These are phyloP conservation scores for Oenanthe javanica DNA, from an alignment of 140 eudicot species.

Conservation along the genomic window DNA sequence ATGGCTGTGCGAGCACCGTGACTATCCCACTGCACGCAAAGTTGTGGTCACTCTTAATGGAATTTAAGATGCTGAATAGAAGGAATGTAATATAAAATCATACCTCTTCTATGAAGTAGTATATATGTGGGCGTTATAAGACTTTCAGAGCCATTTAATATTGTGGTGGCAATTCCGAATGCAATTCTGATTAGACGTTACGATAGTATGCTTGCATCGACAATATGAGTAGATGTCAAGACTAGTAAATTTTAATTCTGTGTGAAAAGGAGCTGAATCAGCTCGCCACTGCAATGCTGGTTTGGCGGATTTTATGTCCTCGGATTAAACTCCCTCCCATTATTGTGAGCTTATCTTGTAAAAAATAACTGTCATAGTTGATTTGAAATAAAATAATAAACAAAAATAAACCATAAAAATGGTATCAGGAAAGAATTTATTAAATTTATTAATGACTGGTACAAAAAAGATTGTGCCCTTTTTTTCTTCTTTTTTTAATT, in stretches of 20 bases:
- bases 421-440: not conserved
- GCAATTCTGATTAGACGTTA: not conserved
- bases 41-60: conserved; percentile 91
- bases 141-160: too few species aligned
- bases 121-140: not conserved
- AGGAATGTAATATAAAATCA: not conserved
- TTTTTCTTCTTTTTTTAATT: too few species aligned
- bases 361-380: too few species aligned
- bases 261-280: not conserved
- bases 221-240: not conserved
- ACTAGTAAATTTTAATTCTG: not conserved
- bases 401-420: not conserved
- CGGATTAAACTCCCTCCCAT: not conserved
- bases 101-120: not conserved
- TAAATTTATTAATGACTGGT: too few species aligned
- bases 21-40: conserved; percentile 72
- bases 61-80: conserved; percentile 32
- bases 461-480: too few species aligned
- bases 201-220: not conserved
- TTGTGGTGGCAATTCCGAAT: not conserved
- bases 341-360: not conserved
- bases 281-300: not conserved
- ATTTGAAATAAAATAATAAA: too few species aligned
- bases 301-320: not conserved
- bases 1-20: conserved; percentile 99